These are phyloP conservation scores for Oryza officinalis DNA, from an alignment of 176 grass and related monocot species.

Conservation along the genomic window DNA sequence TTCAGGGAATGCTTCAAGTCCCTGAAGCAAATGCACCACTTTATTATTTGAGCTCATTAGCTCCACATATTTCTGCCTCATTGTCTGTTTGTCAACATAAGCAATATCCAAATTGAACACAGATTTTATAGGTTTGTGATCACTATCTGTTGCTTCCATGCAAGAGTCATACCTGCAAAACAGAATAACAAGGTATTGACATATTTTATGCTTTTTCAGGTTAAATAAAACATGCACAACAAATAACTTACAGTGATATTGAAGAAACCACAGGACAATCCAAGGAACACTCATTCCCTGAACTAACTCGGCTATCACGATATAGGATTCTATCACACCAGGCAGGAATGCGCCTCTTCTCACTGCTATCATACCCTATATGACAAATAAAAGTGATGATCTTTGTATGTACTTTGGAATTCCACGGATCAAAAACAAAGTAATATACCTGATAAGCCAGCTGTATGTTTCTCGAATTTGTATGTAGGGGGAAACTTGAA, in stretches of 20 bases:
- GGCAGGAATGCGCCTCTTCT: slow-evolving; percentile 93
- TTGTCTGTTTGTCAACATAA: slow-evolving; percentile 61
- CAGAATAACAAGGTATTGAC: background rate
- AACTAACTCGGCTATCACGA: slow-evolving; percentile 68
- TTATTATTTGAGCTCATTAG: slow-evolving; percentile 65
- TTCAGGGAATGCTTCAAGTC: slow-evolving; percentile 55
- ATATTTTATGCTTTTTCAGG: background rate
- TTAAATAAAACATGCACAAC: background rate
- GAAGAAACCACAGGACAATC: slow-evolving; percentile 78
- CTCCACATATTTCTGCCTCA: slow-evolving; percentile 70
- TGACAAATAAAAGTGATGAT: slow-evolving; percentile 2
- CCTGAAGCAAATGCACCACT: slow-evolving; percentile 47
- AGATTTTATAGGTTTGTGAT: slow-evolving; percentile 91
- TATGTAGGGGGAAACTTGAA: slow-evolving; percentile 86
- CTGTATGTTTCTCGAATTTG: slow-evolving; percentile 84
- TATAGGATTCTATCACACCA: slow-evolving; percentile 96
- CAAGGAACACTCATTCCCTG: slow-evolving; percentile 57
- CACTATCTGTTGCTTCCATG: slow-evolving; percentile 87
- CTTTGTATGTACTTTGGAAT: background rate
- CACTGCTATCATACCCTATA: slow-evolving; percentile 89
- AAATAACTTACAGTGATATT: slow-evolving; percentile 80
- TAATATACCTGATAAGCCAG: slow-evolving; percentile 68
- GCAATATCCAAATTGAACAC: slow-evolving; percentile 88
- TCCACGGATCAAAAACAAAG: slow-evolving; percentile 25
- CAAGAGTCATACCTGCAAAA: slow-evolving; percentile 86